These are phyloP conservation scores for Trichoderma hamatum DNA, from an alignment of 2,329 filamentous ascomycete genomes.

Conservation along the genomic window DNA sequence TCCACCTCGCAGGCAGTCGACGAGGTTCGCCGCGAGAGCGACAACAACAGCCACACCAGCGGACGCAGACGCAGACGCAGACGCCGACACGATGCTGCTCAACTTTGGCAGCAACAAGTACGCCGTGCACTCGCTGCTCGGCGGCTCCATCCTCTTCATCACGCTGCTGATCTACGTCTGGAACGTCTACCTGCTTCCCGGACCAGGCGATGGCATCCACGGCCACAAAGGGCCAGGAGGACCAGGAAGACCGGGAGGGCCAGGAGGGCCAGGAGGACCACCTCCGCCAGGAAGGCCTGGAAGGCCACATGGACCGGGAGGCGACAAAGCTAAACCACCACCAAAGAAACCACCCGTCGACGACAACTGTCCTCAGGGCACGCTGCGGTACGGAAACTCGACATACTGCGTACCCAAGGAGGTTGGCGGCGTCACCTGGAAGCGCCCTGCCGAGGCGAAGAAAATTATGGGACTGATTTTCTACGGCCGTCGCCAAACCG, in stretches of 20 bases:
- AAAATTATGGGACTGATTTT: slow-evolving; percentile 52
- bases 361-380: slow-evolving; percentile 15
- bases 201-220: slow-evolving; percentile 3
- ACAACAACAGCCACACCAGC: too few species aligned
- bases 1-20: not conserved
- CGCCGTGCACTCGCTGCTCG: slow-evolving; percentile 23
- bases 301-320: not conserved
- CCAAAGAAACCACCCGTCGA: not conserved
- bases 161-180: slow-evolving; percentile 26
- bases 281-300: not conserved
- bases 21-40: not conserved
- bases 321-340: not conserved
- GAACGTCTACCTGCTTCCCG: slow-evolving; percentile 21
- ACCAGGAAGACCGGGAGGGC: not conserved
- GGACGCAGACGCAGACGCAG: too few species aligned
- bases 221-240: not conserved
- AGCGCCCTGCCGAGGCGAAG: slow-evolving; percentile 24
- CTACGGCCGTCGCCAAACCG: slow-evolving; percentile 48
- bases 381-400: slow-evolving; percentile 12
- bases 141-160: slow-evolving; percentile 14
- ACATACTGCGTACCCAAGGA: slow-evolving; percentile 15
- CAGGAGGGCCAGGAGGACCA: not conserved
- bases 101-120: slow-evolving; percentile 22
- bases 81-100: slow-evolving; percentile 7
- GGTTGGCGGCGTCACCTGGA: slow-evolving; percentile 19